These are phyloP conservation scores for Microthlaspi erraticum DNA, from an alignment of 345 rosid species.

Conservation along the genomic window DNA sequence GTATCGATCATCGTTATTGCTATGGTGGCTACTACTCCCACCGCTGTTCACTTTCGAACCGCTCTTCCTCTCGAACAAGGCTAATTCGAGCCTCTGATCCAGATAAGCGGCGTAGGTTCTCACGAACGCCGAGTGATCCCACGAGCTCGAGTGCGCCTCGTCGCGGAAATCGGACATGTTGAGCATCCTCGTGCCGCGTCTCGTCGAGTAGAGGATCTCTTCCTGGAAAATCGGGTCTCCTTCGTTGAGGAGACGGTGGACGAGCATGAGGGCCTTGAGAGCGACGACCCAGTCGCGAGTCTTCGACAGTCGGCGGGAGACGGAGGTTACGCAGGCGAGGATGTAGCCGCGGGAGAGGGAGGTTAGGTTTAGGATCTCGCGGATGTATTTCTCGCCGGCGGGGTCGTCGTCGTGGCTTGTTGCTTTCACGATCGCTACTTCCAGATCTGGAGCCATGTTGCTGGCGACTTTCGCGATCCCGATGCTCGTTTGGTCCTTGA, in stretches of 20 bases:
- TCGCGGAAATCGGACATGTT: slow-evolving; percentile 88
- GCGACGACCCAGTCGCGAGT: slow-evolving; percentile 97
- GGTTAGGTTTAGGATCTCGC: slow-evolving; percentile 65
- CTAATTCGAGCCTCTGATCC: slow-evolving; percentile 72
- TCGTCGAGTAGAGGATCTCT: slow-evolving; percentile 71
- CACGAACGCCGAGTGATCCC: slow-evolving; percentile 91
- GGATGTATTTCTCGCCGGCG: slow-evolving; percentile 75
- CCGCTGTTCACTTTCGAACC: slow-evolving; percentile 45
- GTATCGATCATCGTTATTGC: slow-evolving; percentile 50
- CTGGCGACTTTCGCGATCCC: slow-evolving; percentile 90
- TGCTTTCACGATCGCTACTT: slow-evolving; percentile 89
- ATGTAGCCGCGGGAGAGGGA: slow-evolving; percentile 73
- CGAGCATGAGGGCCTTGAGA: slow-evolving; percentile 68
- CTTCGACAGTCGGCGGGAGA: slow-evolving; percentile 74
- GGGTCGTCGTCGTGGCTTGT: slow-evolving; percentile 95
- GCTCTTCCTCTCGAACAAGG: slow-evolving; percentile 66
- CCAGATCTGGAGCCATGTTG: slow-evolving; percentile 95
- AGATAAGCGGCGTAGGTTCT: slow-evolving; percentile 76
- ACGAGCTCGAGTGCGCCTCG: slow-evolving; percentile 91
- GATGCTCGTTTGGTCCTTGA: slow-evolving; percentile 95
- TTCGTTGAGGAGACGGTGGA: slow-evolving; percentile 72
- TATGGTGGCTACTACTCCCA: slow-evolving; percentile 39
- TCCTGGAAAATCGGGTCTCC: slow-evolving; percentile 74
- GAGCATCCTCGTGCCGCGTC: slow-evolving; percentile 74
- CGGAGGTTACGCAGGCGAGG: slow-evolving; percentile 70